phyloP scores from a whole-genome alignment of 2,329 filamentous ascomycete species.

The Elsinoe necatrix region DNA sequence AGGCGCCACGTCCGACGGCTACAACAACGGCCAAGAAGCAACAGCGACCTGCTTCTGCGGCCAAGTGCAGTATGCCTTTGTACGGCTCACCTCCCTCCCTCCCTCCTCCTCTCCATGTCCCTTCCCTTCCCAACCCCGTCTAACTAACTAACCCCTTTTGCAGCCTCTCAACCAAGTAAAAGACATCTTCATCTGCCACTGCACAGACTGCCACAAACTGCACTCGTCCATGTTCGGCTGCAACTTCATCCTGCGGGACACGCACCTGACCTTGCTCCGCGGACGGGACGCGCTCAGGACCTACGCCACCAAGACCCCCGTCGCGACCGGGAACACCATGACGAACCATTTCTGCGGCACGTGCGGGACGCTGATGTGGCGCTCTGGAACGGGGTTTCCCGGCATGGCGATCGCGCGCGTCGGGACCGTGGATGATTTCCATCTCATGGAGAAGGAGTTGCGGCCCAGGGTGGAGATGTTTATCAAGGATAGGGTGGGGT shows the following conservation, averaged over 20 bases:
- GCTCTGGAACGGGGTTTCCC: conserved; percentile 38
- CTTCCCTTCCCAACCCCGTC: not conserved
- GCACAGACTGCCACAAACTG: conserved; percentile 52
- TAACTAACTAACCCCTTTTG: conserved; percentile 20
- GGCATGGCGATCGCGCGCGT: conserved; percentile 44
- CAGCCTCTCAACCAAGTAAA: conserved; percentile 37
- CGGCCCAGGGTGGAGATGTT: conserved; percentile 48
- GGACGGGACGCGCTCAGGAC: conserved; percentile 44
- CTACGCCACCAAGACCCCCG: conserved; percentile 41
- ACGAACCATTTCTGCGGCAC: conserved; percentile 53
- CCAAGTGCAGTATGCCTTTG: conserved; percentile 39
- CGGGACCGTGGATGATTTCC: conserved; percentile 56
- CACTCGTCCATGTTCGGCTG: conserved; percentile 55
- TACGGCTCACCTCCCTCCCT: conserved; percentile 48
- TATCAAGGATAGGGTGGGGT: conserved; percentile 43
- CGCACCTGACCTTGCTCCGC: conserved; percentile 41
- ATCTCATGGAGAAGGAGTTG: conserved; percentile 48
- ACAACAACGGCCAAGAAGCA: conserved; percentile 26
- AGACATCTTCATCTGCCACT: conserved; percentile 52
- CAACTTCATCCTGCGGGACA: conserved; percentile 46
- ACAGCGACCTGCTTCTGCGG: conserved; percentile 54
- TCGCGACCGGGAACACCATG: conserved; percentile 44
- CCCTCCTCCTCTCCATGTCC: conserved; percentile 37
- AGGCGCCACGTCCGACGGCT: not conserved
- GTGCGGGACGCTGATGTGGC: conserved; percentile 55